Evolutionary conservation across 1,284 basidiomycete species (phyloP).

Genomic region (Xerocomus cyaneibrunnescens): DNA sequence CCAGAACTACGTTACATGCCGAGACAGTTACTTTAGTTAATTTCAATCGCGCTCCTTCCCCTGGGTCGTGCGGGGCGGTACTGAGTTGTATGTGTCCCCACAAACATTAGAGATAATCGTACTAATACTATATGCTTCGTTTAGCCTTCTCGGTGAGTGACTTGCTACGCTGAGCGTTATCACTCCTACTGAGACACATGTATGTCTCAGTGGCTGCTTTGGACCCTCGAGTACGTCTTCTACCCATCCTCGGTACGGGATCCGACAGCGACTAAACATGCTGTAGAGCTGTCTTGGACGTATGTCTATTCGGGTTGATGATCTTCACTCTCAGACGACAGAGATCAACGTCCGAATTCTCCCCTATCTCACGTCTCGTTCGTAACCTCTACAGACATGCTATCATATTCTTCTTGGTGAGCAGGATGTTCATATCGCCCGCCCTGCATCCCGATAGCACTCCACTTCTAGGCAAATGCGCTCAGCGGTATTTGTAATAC

Average conservation of each 20-base stretch:
- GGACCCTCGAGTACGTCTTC: background rate
- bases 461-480: background rate
- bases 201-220: constrained; percentile 1
- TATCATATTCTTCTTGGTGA: constrained; percentile 1
- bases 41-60: too few species aligned
- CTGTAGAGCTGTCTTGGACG: background rate
- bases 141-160: constrained; percentile 5
- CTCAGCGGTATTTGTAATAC: background rate
- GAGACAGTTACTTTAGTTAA: background rate
- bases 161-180: background rate
- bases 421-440: background rate
- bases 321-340: background rate
- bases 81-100: background rate
- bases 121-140: background rate
- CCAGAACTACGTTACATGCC: background rate
- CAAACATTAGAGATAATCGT: background rate
- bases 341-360: background rate
- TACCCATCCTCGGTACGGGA: background rate
- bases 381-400: background rate
- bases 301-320: constrained; percentile 1
- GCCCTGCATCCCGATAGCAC: background rate
- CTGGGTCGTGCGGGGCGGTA: background rate
- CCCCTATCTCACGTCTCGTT: background rate
- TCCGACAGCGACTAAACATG: background rate
- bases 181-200: background rate